A percentile compares a stretch with the other conserved stretches of the same genome.
phyloP scores from a whole-genome alignment of 768 basidiomycete genomes.

The Suillus subaureus region DNA sequence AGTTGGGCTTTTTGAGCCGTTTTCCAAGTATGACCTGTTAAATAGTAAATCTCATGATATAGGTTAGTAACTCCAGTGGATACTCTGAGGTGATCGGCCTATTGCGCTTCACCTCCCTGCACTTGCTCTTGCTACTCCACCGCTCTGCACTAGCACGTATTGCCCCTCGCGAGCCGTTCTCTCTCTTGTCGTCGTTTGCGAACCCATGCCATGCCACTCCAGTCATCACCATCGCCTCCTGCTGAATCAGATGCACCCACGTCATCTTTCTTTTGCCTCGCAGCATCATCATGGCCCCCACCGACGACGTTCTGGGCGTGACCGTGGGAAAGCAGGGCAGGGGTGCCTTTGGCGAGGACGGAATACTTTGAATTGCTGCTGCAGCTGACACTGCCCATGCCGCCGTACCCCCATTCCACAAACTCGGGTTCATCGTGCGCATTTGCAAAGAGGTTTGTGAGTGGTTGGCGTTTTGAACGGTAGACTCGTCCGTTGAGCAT shows the following conservation, averaged over 20 bases:
- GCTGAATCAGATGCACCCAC: constrained; percentile 8
- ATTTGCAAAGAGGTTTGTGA: constrained; percentile 63
- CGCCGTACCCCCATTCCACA: constrained; percentile 91
- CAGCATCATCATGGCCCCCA: constrained; percentile 24
- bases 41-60: constrained; percentile 35
- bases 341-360: not conserved
- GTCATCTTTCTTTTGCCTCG: constrained; percentile 28
- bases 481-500: constrained; percentile 91
- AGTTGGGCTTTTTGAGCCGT: constrained; percentile 40
- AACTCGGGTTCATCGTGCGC: constrained; percentile 76
- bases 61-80: constrained; percentile 21
- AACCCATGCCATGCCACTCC: constrained; percentile 87
- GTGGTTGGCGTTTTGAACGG: constrained; percentile 44
- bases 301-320: constrained; percentile 22
- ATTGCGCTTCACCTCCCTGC: not conserved
- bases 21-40: constrained; percentile 49
- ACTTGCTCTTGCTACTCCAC: not conserved
- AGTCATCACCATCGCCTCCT: constrained; percentile 66
- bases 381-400: constrained; percentile 64
- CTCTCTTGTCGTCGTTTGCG: constrained; percentile 62
- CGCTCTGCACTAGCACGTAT: not conserved
- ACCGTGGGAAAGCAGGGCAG: not conserved
- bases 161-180: constrained; percentile 38
- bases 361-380: constrained; percentile 22
- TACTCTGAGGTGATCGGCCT: not conserved